Conservation (phyloP, 495 filamentous ascomycete genomes). For the Penicillium argentinense region DNA sequence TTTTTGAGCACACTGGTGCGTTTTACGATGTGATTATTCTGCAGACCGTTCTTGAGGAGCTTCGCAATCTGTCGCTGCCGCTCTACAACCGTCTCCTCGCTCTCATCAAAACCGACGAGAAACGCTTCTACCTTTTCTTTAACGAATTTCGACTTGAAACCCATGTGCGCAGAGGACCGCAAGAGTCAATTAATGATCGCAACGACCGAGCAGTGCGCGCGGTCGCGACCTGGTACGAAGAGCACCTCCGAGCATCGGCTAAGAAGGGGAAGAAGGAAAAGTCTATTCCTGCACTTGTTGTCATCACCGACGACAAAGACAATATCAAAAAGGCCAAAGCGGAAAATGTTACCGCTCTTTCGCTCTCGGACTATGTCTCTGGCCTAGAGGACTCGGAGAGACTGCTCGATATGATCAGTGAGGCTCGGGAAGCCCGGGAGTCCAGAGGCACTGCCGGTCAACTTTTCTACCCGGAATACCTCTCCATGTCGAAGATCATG, state of each 20-base stretch:
- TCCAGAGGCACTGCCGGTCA: slow-evolving; percentile 60
- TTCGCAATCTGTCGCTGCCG: slow-evolving; percentile 88
- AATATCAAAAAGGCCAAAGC: slow-evolving; percentile 80
- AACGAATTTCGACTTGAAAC: slow-evolving; percentile 97
- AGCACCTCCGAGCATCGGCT: slow-evolving; percentile 67
- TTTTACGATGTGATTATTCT: slow-evolving; percentile 95
- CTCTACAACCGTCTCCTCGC: slow-evolving; percentile 90
- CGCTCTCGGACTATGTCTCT: slow-evolving; percentile 74
- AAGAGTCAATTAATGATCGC: slow-evolving; percentile 92
- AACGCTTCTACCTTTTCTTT: slow-evolving; percentile 98
- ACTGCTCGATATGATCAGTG: slow-evolving; percentile 93
- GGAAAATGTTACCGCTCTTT: slow-evolving; percentile 67
- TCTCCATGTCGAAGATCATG: slow-evolving; percentile 88
- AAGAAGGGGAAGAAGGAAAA: slow-evolving; percentile 56
- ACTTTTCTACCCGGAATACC: slow-evolving; percentile 81
- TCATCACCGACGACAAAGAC: slow-evolving; percentile 89
- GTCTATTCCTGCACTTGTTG: slow-evolving; percentile 74
- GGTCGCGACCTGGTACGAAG: slow-evolving; percentile 84
- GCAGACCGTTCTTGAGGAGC: slow-evolving; percentile 93
- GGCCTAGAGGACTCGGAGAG: slow-evolving; percentile 79
- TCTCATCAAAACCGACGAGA: slow-evolving; percentile 90
- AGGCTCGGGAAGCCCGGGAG: slow-evolving; percentile 64
- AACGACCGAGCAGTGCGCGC: slow-evolving; percentile 90
- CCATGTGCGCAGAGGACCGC: slow-evolving; percentile 67
- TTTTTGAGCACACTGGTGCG: slow-evolving; percentile 86